Base-by-base conservation (phyloP, 305 asterid genomes). In the Rubia balearica region DNA sequence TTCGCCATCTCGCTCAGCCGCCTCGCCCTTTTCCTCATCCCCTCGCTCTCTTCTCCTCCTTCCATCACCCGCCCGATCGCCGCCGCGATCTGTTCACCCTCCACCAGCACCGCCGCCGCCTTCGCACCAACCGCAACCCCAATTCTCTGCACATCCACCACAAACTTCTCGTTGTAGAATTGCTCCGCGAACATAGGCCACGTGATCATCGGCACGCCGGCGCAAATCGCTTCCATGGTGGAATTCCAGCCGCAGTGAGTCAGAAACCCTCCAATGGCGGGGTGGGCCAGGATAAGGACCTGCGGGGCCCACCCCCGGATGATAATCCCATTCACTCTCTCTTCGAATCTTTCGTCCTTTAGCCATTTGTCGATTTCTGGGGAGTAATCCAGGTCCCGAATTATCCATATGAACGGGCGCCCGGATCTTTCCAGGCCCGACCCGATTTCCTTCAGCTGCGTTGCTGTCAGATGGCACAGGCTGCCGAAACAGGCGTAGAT, bases 251-350 rank as follows among this genome's bases (percentile, higher is more conserved):
- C 1, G 30, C 30, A 27, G 30, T 27, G 30, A 27, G 30, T 27
- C 30, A 27, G 30, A 27, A 27, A 27, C 30, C 30, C 2, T 27
- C 30, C 30, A 27, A 27, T 27, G 30, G 91, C 65, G 0, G 78
- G 71, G 57, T 88, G 96, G 3, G 85, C 75, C 40, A 90, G 16
- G 22, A 90, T 85, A 38, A 77, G 43, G 24, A 90, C 83, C 67
- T 90, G 96, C 2, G 93, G 93, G 0, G 95, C 89, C 96, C 93
- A 85, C 0, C 95, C 93, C 5, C 75, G 69, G 19, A 88, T 67
- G 3, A 90, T 27, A 6, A 88, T 27, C 1, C 30, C 89, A 59
- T 46, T 3, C 0, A 82, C 78, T 22, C 86, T 83, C 36, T 83
- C 87, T 57, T 86, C 87, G 22, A 80, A 78, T 3, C 71, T 49